Conservation (phyloP, 352 stramenopile genomes). For the Stramenopiles sp. region DNA sequence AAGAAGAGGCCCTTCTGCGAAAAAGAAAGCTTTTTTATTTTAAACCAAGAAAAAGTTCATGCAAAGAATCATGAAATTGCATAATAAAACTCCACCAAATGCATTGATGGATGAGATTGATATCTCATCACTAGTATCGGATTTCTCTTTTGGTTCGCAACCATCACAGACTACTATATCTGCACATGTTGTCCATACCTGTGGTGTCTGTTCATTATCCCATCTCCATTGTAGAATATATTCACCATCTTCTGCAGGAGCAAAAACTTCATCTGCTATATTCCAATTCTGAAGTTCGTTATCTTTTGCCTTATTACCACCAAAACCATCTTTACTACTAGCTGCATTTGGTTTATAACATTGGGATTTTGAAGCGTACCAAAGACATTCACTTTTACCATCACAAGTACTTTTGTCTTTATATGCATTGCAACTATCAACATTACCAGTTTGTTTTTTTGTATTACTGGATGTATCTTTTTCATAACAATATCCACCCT, state of each 20-base stretch:
- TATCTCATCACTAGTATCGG: too few species aligned
- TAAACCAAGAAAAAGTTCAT: too few species aligned
- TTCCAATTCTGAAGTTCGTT: background rate
- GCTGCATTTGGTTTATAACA: background rate
- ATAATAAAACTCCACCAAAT: too few species aligned
- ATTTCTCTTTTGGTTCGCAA: too few species aligned
- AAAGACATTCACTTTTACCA: background rate
- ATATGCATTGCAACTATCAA: background rate
- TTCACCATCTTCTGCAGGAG: background rate
- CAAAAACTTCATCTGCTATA: background rate
- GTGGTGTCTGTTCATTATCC: slow-evolving; percentile 1
- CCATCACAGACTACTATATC: background rate
- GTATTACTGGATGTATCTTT: background rate
- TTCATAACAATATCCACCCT: background rate
- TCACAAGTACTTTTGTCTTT: background rate
- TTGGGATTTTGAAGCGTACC: background rate
- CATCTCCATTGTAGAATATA: background rate
- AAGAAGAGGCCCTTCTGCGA: too few species aligned
- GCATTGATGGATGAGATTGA: too few species aligned
- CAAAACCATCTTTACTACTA: background rate
- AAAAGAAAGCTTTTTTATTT: too few species aligned
- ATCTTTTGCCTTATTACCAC: background rate
- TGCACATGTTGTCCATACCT: background rate
- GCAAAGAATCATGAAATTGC: too few species aligned
- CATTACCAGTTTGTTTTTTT: background rate